Conservation (phyloP, 495 filamentous ascomycete species). For the Pyronema omphalodes region DNA sequence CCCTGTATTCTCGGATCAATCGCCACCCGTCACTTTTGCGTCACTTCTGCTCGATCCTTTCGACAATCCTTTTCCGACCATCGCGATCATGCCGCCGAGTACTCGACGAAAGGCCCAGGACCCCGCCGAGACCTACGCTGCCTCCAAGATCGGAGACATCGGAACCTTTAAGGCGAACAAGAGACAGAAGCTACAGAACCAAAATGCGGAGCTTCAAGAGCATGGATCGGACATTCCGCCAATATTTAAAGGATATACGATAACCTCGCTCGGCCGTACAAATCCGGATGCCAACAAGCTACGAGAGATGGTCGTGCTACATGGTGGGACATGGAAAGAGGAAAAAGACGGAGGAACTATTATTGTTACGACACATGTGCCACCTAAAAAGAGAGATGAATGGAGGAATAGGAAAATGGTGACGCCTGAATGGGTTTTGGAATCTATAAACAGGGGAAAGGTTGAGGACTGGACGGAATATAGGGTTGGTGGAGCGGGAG, state of each 20-base stretch:
- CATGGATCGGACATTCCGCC: constrained; percentile 42
- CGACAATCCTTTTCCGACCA: no score
- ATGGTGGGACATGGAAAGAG: constrained; percentile 86
- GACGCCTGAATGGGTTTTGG: constrained; percentile 89
- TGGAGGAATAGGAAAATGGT: constrained; percentile 60
- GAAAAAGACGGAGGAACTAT: constrained; percentile 94
- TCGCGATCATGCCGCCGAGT: no score
- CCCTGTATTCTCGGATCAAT: no score
- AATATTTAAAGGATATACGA: constrained; percentile 78
- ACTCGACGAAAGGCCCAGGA: no score
- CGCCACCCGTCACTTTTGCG: no score
- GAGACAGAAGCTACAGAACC: constrained; percentile 87
- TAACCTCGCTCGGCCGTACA: constrained; percentile 83
- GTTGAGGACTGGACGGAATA: constrained; percentile 73
- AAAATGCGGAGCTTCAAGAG: constrained; percentile 61
- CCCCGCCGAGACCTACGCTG: constrained; percentile 70
- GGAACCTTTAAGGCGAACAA: constrained; percentile 82
- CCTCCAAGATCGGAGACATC: constrained; percentile 73
- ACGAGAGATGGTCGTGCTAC: constrained; percentile 63
- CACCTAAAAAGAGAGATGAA: constrained; percentile 78
- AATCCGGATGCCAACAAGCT: constrained; percentile 78
- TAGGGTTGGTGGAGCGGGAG: constrained; percentile 60
- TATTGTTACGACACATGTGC: constrained; percentile 77
- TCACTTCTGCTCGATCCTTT: no score
- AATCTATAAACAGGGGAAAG: constrained; percentile 63